Evolutionary conservation across 2,329 filamentous ascomycete species (phyloP).

Genomic region (Dothiorella sarmentorum): DNA sequence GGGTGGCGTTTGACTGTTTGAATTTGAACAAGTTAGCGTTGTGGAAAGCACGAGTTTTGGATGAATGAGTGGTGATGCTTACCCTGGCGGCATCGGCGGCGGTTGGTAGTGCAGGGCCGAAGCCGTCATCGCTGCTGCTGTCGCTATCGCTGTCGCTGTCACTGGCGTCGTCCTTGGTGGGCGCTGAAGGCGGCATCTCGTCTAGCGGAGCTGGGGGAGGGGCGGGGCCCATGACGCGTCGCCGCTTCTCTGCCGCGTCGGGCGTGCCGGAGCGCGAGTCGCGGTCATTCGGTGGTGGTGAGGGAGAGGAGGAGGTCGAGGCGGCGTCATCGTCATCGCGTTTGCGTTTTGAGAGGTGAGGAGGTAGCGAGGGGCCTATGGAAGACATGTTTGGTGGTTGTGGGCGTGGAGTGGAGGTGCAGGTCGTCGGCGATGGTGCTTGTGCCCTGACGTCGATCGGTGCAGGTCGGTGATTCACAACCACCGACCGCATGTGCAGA

Average conservation of each 20-base stretch:
- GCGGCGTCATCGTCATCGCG: slow-evolving; percentile 42
- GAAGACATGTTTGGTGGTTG: slow-evolving; percentile 54
- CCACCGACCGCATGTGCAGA: background rate
- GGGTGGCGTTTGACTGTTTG: background rate
- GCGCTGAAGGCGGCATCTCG: slow-evolving; percentile 41
- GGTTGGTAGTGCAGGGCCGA: slow-evolving; percentile 44
- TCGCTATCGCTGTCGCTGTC: slow-evolving; percentile 25
- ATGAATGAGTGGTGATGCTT: no score
- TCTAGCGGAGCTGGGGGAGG: slow-evolving; percentile 50
- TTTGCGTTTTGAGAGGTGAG: slow-evolving; percentile 57
- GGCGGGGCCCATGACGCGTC: slow-evolving; percentile 54
- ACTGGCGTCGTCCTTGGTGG: slow-evolving; percentile 21
- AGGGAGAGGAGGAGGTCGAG: slow-evolving; percentile 27
- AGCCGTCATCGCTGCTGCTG: slow-evolving; percentile 43
- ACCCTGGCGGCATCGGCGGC: slow-evolving; percentile 22
- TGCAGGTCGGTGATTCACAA: background rate
- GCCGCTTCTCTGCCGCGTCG: slow-evolving; percentile 48
- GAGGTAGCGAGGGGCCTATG: slow-evolving; percentile 67
- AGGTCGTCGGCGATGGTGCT: background rate
- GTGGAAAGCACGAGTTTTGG: no score
- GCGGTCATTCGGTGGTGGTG: background rate
- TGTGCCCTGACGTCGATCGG: slow-evolving; percentile 5
- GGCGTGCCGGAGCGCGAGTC: slow-evolving; percentile 32
- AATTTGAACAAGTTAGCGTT: no score
- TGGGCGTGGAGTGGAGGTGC: background rate